Conservation (phyloP, 2,329 filamentous ascomycete genomes). For the Herpotrichia juniperi region DNA sequence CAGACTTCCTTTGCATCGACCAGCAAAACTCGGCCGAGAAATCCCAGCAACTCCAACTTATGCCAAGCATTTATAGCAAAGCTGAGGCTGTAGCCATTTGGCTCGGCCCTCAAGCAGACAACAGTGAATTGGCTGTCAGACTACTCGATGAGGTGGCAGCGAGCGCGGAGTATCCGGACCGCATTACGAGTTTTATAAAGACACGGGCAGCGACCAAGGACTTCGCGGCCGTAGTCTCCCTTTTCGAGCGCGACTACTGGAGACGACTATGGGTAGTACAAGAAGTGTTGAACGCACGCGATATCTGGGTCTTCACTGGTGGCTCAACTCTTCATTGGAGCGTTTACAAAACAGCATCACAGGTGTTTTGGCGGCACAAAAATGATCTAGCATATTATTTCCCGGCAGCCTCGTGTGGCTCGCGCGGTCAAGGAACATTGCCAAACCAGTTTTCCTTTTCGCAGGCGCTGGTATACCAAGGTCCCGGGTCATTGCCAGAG, state of each 20-base stretch:
- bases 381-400: constrained; percentile 15
- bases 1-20: constrained; percentile 39
- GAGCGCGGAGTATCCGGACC: constrained; percentile 31
- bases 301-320: constrained; percentile 48
- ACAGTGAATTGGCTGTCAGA: constrained; percentile 35
- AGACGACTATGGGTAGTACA: constrained; percentile 52
- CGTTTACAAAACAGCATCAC: constrained; percentile 26
- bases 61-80: constrained; percentile 25
- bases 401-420: background rate
- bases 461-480: constrained; percentile 19
- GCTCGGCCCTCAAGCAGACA: constrained; percentile 35
- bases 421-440: constrained; percentile 2
- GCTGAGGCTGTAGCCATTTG: constrained; percentile 23
- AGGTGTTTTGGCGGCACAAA: constrained; percentile 22
- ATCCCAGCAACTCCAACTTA: constrained; percentile 23
- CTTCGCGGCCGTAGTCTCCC: constrained; percentile 27
- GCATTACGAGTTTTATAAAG: constrained; percentile 37
- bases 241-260: constrained; percentile 49
- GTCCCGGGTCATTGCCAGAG: constrained; percentile 23
- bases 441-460: constrained; percentile 10
- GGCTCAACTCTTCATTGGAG: constrained; percentile 41
- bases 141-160: constrained; percentile 34
- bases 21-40: constrained; percentile 24
- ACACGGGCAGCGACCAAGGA: constrained; percentile 4
- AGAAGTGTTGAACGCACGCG: constrained; percentile 47